phyloP scores from a whole-genome alignment of 768 basidiomycete genomes.

The Nidula microcarpa region DNA sequence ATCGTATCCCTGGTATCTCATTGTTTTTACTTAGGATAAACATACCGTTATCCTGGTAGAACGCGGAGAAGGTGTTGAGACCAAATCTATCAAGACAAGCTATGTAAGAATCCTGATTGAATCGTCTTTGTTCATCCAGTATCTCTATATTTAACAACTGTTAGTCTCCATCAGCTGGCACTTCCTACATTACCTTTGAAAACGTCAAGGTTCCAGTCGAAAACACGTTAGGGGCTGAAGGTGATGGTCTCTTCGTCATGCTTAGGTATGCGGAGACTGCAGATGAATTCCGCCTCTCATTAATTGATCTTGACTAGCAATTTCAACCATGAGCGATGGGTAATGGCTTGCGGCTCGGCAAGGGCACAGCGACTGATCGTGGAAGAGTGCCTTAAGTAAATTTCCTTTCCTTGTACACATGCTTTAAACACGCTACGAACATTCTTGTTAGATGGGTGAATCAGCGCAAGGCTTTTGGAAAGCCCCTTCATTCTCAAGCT shows the following conservation, averaged over 20 bases:
- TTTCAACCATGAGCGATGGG: conserved; percentile 96
- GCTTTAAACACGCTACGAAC: conserved; percentile 3
- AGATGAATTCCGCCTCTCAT: neutral
- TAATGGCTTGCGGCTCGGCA: conserved; percentile 76
- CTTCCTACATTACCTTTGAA: conserved; percentile 73
- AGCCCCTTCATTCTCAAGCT: conserved; percentile 77
- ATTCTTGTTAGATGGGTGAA: conserved; percentile 61
- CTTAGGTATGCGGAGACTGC: conserved; percentile 27
- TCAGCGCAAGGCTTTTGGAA: conserved; percentile 90
- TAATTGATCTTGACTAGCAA: conserved; percentile 42
- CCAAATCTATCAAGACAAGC: conserved; percentile 79
- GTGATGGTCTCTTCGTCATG: conserved; percentile 59
- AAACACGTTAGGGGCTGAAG: conserved; percentile 79
- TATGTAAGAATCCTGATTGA: conserved; percentile 22
- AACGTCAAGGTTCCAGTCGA: conserved; percentile 81
- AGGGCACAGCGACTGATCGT: conserved; percentile 60
- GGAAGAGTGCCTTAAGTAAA: conserved; percentile 52
- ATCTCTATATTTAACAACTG: neutral
- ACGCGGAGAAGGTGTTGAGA: conserved; percentile 77
- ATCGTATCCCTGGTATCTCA: neutral
- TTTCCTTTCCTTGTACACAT: conserved; percentile 2
- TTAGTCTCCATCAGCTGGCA: conserved; percentile 78
- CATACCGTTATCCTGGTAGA: conserved; percentile 87
- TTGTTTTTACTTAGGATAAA: conserved; percentile 38
- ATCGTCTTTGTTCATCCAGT: neutral